Evolutionary conservation across 2,329 filamentous ascomycete genomes (phyloP).

Genomic region (Colletotrichum tamarilloi): DNA sequence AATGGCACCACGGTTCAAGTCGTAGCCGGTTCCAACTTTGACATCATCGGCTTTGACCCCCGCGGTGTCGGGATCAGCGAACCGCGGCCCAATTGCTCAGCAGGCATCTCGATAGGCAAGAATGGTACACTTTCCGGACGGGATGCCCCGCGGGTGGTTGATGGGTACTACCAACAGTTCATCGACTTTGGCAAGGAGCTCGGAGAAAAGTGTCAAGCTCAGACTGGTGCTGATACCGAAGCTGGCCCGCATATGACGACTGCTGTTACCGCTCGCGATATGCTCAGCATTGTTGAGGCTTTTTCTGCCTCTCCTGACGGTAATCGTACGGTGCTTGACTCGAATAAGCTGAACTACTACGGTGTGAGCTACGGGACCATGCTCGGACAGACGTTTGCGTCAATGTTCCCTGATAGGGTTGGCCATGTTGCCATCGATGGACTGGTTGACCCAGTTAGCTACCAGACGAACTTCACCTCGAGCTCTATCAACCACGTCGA

Average conservation of each 20-base stretch:
- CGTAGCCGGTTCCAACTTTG: constrained; percentile 43
- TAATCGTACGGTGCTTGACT: constrained; percentile 25
- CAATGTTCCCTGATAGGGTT: constrained; percentile 51
- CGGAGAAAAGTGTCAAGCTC: not conserved
- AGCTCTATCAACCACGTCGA: constrained; percentile 56
- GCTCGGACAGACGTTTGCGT: constrained; percentile 52
- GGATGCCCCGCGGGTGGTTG: not conserved
- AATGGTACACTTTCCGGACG: not conserved
- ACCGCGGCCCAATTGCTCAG: constrained; percentile 52
- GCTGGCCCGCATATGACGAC: constrained; percentile 46
- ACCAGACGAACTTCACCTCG: constrained; percentile 46
- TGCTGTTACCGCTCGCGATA: constrained; percentile 53
- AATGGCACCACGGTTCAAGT: constrained; percentile 41
- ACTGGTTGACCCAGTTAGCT: constrained; percentile 54
- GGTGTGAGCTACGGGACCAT: constrained; percentile 61
- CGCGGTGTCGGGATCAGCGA: constrained; percentile 51
- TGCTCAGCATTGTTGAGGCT: constrained; percentile 54
- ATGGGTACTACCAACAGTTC: not conserved
- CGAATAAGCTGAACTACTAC: constrained; percentile 50
- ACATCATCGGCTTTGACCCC: constrained; percentile 57
- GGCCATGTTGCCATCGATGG: constrained; percentile 55
- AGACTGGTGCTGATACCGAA: not conserved
- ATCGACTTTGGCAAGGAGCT: constrained; percentile 6
- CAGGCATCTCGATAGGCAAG: not conserved
- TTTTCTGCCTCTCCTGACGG: constrained; percentile 33